Conservation (phyloP, 805 yeast species). For the Candida multigemmis region DNA sequence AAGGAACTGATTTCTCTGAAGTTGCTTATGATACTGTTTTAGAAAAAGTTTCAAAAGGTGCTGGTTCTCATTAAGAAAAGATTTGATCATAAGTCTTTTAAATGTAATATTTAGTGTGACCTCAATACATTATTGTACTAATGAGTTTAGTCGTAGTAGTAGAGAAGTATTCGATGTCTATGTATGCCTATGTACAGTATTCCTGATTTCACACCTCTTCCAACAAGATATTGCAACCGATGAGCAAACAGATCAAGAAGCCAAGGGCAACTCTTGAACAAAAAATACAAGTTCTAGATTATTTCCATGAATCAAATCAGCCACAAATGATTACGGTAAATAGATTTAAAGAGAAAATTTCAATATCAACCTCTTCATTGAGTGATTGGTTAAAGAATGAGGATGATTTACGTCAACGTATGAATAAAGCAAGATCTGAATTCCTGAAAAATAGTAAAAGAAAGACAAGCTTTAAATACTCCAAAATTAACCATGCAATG, state of each 20-base stretch:
- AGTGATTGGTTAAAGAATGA: conserved; percentile 57
- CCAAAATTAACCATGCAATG: conserved; percentile 51
- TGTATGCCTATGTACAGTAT: too few species aligned
- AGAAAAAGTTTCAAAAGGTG: conserved; percentile 81
- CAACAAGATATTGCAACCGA: too few species aligned
- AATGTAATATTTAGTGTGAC: too few species aligned
- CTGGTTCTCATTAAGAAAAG: conserved; percentile 38
- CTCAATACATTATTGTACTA: too few species aligned
- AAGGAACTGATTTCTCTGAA: conserved; percentile 97
- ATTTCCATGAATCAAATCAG: conserved; percentile 35
- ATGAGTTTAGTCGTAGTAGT: too few species aligned
- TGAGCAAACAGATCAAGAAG: too few species aligned
- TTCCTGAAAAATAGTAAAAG: conserved; percentile 29
- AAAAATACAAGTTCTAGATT: conserved; percentile 46
- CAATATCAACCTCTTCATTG: conserved; percentile 52
- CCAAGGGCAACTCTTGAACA: conserved; percentile 54
- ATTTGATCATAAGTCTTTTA: too few species aligned
- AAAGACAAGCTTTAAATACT: conserved; percentile 45
- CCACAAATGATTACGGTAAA: conserved; percentile 56
- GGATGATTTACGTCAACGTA: conserved; percentile 37
- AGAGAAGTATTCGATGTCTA: too few species aligned
- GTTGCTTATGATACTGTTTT: conserved; percentile 90
- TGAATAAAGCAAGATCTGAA: conserved; percentile 22
- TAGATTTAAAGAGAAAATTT: conserved; percentile 36
- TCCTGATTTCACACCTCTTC: too few species aligned